Evolutionary conservation across 192 early-diverging fungal species (phyloP).

Genomic region (Podila horticola): DNA sequence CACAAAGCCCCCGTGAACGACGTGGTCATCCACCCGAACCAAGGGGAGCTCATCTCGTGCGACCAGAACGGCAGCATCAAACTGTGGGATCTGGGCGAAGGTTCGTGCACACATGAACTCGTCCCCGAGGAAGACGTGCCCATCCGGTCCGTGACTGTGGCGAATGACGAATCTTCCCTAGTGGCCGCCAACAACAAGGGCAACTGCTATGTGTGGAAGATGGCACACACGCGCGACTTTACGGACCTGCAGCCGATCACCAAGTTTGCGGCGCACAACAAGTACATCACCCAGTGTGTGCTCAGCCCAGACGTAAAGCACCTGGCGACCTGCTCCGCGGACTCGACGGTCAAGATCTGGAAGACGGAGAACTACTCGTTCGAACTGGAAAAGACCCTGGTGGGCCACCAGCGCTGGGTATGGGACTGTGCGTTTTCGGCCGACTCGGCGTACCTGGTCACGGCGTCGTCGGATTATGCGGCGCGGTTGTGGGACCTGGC

Average conservation of each 20-base stretch:
- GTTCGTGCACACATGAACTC: constrained; percentile 71
- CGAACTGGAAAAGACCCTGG: constrained; percentile 19
- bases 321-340: constrained; percentile 88
- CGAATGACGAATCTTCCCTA: constrained; percentile 81
- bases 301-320: constrained; percentile 85
- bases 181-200: constrained; percentile 90
- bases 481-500: constrained; percentile 86
- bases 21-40: constrained; percentile 78
- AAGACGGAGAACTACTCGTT: constrained; percentile 69
- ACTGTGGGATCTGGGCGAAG: constrained; percentile 75
- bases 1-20: constrained; percentile 69
- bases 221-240: constrained; percentile 69
- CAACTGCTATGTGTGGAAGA: constrained; percentile 73
- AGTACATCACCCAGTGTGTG: constrained; percentile 85
- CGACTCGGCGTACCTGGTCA: constrained; percentile 91
- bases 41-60: constrained; percentile 85
- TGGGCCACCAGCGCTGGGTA: too few relatives aligned
- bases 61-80: constrained; percentile 81
- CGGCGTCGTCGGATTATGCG: constrained; percentile 88
- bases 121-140: constrained; percentile 83
- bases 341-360: constrained; percentile 90
- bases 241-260: constrained; percentile 74
- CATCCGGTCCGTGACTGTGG: constrained; percentile 83
- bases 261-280: constrained; percentile 80
- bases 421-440: too few relatives aligned